Conservation (phyloP, 179 eudicot genomes). For the Pouteria campechiana region DNA sequence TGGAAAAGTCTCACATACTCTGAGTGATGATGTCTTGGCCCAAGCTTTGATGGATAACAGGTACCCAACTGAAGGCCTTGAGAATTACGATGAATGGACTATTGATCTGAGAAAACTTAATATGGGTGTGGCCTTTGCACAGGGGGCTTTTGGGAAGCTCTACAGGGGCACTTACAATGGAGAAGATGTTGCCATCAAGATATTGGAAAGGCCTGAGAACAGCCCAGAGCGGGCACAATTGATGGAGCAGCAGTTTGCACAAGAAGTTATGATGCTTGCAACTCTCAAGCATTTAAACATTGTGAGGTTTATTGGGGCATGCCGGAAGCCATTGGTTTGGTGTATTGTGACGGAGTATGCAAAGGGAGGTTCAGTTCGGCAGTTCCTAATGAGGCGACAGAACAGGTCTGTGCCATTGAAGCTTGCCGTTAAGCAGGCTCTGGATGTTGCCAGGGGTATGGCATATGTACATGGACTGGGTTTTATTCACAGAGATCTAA, state of each 20-base stretch:
- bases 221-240: constrained; percentile 55
- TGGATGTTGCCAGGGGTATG: constrained; percentile 95
- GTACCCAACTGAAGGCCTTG: constrained; percentile 57
- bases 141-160: constrained; percentile 89
- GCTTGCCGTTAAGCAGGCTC: constrained; percentile 83
- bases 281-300: constrained; percentile 73
- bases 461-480: constrained; percentile 78
- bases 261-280: constrained; percentile 88
- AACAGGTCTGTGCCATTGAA: constrained; percentile 80
- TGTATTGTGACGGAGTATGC: constrained; percentile 84
- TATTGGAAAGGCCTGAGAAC: constrained; percentile 85
- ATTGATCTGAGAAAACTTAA: constrained; percentile 73
- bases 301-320: constrained; percentile 77
- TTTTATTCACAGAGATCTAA: constrained; percentile 74
- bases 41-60: constrained; percentile 73
- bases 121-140: constrained; percentile 92
- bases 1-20: constrained; percentile 58
- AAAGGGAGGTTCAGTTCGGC: constrained; percentile 95
- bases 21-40: constrained; percentile 74
- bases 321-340: constrained; percentile 89
- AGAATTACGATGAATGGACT: constrained; percentile 81
- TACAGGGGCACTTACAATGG: constrained; percentile 85
- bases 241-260: constrained; percentile 95
- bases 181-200: constrained; percentile 85
- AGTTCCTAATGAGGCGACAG: constrained; percentile 62